Evolutionary conservation across 306 rosid genomes (phyloP).

Genomic region (Prunus dulcis): DNA sequence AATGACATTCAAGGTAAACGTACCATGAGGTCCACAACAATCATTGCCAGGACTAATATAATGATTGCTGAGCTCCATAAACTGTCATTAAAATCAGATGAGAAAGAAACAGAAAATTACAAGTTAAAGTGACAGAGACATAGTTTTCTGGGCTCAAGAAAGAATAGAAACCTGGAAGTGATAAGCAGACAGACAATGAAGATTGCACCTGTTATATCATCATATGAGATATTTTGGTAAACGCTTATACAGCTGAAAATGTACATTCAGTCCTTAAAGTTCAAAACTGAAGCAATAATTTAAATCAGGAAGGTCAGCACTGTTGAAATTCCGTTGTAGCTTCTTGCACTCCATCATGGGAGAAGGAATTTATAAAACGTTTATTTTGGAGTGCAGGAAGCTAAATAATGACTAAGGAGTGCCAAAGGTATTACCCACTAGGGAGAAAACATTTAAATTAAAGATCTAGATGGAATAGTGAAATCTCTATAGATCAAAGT

Average conservation of each 20-base stretch:
- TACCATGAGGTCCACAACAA: constrained; percentile 93
- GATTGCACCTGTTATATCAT: constrained; percentile 69
- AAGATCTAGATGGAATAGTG: neutral
- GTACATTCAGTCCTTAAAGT: neutral
- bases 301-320: neutral
- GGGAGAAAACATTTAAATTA: neutral
- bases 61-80: constrained; percentile 83
- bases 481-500: neutral
- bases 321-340: neutral
- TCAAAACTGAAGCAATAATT: neutral
- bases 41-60: constrained; percentile 84
- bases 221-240: constrained; percentile 21
- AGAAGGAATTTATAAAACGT: neutral
- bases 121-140: neutral
- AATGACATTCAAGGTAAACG: constrained; percentile 11
- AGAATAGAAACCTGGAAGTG: constrained; percentile 71
- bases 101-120: constrained; percentile 12
- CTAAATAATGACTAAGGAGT: neutral
- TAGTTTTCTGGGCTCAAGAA: constrained; percentile 9
- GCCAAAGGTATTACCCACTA: neutral
- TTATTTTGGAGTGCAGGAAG: neutral
- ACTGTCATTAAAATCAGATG: constrained; percentile 47
- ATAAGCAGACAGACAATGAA: constrained; percentile 79
- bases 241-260: neutral
- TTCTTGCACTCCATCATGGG: neutral